These are phyloP conservation scores for Brachypodium distachyon DNA, from an alignment of 202 grass and related monocot genomes.

Conservation along the genomic window DNA sequence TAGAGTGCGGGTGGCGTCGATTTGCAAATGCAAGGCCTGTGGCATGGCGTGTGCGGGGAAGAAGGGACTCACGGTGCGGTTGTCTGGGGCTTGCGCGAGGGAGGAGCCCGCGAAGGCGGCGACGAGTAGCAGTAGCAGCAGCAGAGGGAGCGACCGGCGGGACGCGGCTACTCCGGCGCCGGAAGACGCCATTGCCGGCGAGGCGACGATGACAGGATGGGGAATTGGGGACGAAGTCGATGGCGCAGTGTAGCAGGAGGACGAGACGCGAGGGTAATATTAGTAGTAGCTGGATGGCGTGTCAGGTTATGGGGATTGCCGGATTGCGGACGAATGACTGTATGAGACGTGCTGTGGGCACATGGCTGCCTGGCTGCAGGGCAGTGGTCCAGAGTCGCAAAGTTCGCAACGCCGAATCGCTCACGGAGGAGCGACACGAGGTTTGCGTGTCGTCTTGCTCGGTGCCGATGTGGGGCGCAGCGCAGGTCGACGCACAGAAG, in stretches of 20 bases:
- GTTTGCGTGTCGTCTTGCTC: not conserved
- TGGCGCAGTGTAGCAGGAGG: not conserved
- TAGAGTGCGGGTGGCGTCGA: too few species aligned
- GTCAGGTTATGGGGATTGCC: not conserved
- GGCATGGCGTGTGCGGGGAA: not conserved
- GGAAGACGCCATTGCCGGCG: not conserved
- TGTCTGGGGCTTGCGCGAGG: not conserved
- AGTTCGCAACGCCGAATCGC: not conserved
- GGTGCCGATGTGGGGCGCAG: not conserved
- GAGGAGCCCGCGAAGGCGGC: not conserved
- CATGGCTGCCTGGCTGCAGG: conserved; percentile 3
- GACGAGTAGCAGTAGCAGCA: not conserved
- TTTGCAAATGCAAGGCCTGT: too few species aligned
- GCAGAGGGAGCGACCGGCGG: not conserved
- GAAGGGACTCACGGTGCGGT: conserved; percentile 1
- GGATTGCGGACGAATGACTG: too few species aligned
- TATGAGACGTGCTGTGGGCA: not conserved
- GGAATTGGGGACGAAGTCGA: accelerated
- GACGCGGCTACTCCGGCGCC: not conserved
- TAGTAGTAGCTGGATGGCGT: not conserved
- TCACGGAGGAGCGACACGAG: not conserved
- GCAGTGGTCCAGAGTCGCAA: not conserved
- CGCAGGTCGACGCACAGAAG: not conserved
- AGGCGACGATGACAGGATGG: not conserved
- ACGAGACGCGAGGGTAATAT: not conserved